phyloP scores from a whole-genome alignment of 2,329 filamentous ascomycete genomes.

The Colletotrichum camelliae region DNA sequence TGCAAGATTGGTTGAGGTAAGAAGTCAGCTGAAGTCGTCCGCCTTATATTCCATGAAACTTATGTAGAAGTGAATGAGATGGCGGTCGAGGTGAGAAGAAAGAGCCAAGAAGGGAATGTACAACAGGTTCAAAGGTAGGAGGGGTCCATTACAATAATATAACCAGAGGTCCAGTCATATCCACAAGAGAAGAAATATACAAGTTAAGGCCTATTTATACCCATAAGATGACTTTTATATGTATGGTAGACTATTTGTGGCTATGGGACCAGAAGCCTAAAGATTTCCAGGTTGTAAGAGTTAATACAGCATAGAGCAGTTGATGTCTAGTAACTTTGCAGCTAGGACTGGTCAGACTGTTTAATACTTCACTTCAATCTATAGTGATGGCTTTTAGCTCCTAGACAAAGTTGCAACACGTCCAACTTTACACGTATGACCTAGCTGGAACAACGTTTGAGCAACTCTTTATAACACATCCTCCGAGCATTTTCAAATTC shows the following conservation, averaged over 20 bases:
- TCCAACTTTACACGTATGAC: not conserved
- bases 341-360: too few species aligned
- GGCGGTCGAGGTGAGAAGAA: not conserved
- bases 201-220: too few species aligned
- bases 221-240: too few species aligned
- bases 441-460: not conserved
- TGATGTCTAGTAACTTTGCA: too few species aligned
- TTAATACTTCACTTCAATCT: too few species aligned
- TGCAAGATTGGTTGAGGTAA: not conserved
- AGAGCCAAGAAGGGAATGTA: not conserved
- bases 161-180: not conserved
- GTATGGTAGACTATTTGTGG: too few species aligned
- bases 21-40: not conserved
- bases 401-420: too few species aligned
- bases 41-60: accelerated
- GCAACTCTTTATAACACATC: not conserved
- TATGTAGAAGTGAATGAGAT: not conserved
- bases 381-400: too few species aligned
- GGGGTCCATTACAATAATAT: accelerated
- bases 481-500: accelerated
- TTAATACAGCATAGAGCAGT: too few species aligned
- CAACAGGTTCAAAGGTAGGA: not conserved
- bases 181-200: accelerated
- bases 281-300: too few species aligned
- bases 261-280: too few species aligned